These are phyloP conservation scores for Pichia cephalocereana DNA, from an alignment of 805 yeast species.

Conservation along the genomic window DNA sequence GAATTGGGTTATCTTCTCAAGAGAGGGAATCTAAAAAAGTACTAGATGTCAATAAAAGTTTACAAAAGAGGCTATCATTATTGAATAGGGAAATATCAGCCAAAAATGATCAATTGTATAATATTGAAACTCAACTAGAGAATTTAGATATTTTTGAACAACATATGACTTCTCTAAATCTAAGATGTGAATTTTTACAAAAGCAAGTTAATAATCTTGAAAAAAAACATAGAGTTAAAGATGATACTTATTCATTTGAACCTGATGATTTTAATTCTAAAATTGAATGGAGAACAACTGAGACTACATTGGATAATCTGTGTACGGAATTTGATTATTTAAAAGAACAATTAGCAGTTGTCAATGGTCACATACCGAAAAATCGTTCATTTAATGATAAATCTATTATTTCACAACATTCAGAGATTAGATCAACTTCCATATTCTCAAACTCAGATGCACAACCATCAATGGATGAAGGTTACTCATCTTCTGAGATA, in stretches of 20 bases:
- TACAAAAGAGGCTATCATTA: constrained; percentile 12
- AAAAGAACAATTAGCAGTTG: constrained; percentile 17
- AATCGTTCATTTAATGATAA: not conserved
- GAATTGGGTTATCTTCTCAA: not conserved
- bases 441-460: constrained; percentile 6
- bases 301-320: constrained; percentile 37
- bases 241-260: not conserved
- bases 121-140: constrained; percentile 17
- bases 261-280: constrained; percentile 14
- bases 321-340: constrained; percentile 32
- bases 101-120: constrained; percentile 17
- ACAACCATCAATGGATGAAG: constrained; percentile 5
- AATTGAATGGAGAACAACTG: constrained; percentile 36
- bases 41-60: constrained; percentile 7
- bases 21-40: not conserved
- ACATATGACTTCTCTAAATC: constrained; percentile 23
- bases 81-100: constrained; percentile 13
- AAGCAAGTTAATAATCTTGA: constrained; percentile 25
- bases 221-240: constrained; percentile 8
- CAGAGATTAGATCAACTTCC: constrained; percentile 1
- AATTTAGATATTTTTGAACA: constrained; percentile 22
- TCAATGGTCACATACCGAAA: constrained; percentile 10
- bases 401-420: not conserved
- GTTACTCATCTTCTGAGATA: not conserved
- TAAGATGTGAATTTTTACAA: constrained; percentile 27